phyloP scores from a whole-genome alignment of 2,329 filamentous ascomycete species.

The Amphichorda felina region DNA sequence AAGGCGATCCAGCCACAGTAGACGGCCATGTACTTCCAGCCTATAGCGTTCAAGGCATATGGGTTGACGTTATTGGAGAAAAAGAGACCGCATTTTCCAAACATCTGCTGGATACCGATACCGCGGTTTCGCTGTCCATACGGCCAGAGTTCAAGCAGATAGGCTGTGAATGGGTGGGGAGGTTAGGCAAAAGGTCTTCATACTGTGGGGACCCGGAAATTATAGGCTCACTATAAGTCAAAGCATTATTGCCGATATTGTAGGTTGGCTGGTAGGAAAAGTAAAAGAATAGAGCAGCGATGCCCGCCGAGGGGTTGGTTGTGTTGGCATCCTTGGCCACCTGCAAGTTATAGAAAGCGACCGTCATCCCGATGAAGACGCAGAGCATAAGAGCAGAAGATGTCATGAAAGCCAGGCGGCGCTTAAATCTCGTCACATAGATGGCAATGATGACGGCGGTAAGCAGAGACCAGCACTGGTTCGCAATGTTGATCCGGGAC shows the following conservation, averaged over 20 bases:
- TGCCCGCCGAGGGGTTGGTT: conserved; percentile 17
- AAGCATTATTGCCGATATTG: conserved; percentile 54
- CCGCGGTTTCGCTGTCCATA: conserved; percentile 43
- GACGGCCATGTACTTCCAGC: conserved; percentile 9
- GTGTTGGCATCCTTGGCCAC: conserved; percentile 11
- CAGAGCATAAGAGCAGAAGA: conserved; percentile 24
- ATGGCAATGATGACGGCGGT: conserved; percentile 28
- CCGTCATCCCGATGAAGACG: conserved; percentile 42
- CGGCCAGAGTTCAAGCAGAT: conserved; percentile 47
- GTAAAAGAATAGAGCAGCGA: conserved; percentile 42
- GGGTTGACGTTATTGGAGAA: conserved; percentile 11
- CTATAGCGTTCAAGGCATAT: conserved; percentile 6
- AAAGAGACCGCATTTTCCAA: conserved; percentile 14
- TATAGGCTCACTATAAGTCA: conserved; percentile 50
- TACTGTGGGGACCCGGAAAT: neutral
- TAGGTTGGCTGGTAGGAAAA: conserved; percentile 48
- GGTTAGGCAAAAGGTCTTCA: neutral
- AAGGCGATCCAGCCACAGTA: conserved; percentile 11
- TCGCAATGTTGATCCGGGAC: conserved; percentile 28
- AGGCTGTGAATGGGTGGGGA: conserved; percentile 19
- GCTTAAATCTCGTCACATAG: conserved; percentile 25
- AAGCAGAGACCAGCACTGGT: conserved; percentile 35
- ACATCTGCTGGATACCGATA: conserved; percentile 36
- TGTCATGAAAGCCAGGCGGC: conserved; percentile 33
- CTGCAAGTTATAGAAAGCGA: conserved; percentile 25